Conservation (phyloP, 441 rosid species). For the Gossypium trilobum region DNA sequence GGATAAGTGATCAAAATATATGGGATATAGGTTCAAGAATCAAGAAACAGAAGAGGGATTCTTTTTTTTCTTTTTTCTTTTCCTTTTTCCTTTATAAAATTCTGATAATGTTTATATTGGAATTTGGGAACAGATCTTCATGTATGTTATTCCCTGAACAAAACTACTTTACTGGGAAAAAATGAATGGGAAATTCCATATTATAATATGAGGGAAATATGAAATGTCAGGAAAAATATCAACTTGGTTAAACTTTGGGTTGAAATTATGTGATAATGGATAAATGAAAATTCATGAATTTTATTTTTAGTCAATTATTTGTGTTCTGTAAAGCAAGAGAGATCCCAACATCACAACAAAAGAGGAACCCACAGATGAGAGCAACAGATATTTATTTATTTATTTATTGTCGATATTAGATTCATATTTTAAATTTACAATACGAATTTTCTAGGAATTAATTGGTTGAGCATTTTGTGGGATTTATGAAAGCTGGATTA, state of each 20-base stretch:
- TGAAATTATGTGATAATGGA: not conserved
- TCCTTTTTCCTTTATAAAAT: not conserved
- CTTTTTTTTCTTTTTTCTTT: not conserved
- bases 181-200: not conserved
- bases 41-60: not conserved
- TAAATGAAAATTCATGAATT: not conserved
- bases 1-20: not conserved
- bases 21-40: not conserved
- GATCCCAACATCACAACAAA: not conserved
- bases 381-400: no score
- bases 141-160: slow-evolving; percentile 1
- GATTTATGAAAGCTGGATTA: no score
- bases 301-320: not conserved
- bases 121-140: not conserved
- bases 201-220: not conserved
- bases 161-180: not conserved
- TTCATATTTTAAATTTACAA: no score
- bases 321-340: not conserved
- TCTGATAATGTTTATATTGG: not conserved
- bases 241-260: not conserved
- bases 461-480: no score
- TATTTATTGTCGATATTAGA: no score
- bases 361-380: not conserved
- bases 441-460: no score
- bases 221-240: not conserved